phyloP scores from a whole-genome alignment of 768 basidiomycete species.

The Peribolospora baueri region DNA sequence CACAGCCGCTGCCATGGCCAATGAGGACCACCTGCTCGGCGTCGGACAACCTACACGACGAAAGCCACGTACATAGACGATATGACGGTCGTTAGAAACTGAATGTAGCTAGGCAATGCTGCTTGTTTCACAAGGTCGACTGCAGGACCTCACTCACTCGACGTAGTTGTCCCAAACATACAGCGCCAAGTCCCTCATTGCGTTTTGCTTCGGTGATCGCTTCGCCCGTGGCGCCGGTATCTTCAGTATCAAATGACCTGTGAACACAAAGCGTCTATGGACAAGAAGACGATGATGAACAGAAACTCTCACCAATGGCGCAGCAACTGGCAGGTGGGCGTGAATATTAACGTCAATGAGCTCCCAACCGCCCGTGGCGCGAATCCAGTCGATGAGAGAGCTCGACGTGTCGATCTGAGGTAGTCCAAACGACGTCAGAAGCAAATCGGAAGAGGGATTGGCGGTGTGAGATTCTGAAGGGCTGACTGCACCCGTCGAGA shows the following conservation, averaged over 20 bases:
- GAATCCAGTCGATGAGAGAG: conserved; percentile 50
- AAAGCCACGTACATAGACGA: neutral
- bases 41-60: conserved; percentile 34
- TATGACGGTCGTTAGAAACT: conserved; percentile 2
- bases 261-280: conserved; percentile 18
- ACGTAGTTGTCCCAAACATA: conserved; percentile 96
- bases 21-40: conserved; percentile 54
- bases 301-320: conserved; percentile 18
- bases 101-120: neutral
- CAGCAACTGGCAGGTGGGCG: conserved; percentile 15
- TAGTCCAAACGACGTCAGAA: conserved; percentile 1
- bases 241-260: too few relatives aligned
- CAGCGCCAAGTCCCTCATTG: conserved; percentile 32
- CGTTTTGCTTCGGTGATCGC: conserved; percentile 8
- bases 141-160: conserved; percentile 32
- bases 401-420: conserved; percentile 66
- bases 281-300: neutral
- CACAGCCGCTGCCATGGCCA: conserved; percentile 67
- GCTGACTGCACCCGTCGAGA: neutral
- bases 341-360: conserved; percentile 70
- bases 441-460: neutral
- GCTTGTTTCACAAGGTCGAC: neutral
- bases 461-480: neutral
- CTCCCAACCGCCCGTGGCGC: conserved; percentile 34
- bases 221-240: conserved; percentile 17